These are phyloP conservation scores for Aschersonia sp. DNA, from an alignment of 2,329 filamentous ascomycete genomes.

Conservation along the genomic window DNA sequence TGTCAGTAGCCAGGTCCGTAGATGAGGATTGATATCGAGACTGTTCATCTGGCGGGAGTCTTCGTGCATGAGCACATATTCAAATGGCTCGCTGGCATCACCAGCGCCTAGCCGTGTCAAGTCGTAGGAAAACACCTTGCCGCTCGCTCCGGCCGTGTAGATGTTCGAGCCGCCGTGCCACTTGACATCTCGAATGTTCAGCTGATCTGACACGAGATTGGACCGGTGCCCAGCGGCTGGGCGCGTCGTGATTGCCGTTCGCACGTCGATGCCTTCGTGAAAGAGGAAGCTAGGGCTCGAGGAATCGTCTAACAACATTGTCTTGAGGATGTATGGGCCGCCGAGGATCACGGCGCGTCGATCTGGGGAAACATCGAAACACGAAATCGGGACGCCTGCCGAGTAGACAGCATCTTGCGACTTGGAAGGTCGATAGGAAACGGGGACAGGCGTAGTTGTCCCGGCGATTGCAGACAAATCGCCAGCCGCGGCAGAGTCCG, in stretches of 20 bases:
- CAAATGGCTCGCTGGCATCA: slow-evolving; percentile 28
- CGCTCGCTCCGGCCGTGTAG: slow-evolving; percentile 48
- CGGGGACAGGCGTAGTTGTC: slow-evolving; percentile 21
- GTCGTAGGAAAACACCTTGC: slow-evolving; percentile 52
- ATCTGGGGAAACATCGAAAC: slow-evolving; percentile 44
- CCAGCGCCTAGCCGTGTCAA: slow-evolving; percentile 32
- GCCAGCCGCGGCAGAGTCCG: slow-evolving; percentile 27
- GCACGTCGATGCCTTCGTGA: slow-evolving; percentile 42
- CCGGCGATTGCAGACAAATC: slow-evolving; percentile 29
- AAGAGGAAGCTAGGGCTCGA: slow-evolving; percentile 24
- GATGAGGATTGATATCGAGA: slow-evolving; percentile 47
- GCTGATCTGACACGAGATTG: slow-evolving; percentile 34
- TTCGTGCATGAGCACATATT: slow-evolving; percentile 43
- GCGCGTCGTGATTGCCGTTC: slow-evolving; percentile 38
- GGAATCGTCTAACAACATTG: slow-evolving; percentile 36
- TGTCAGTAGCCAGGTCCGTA: slow-evolving; percentile 41
- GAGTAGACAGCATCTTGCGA: slow-evolving; percentile 41
- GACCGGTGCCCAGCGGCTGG: slow-evolving; percentile 25
- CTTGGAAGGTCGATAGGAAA: slow-evolving; percentile 33
- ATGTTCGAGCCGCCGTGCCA: slow-evolving; percentile 40
- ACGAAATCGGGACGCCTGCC: slow-evolving; percentile 37
- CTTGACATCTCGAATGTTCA: slow-evolving; percentile 49
- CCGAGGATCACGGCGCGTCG: slow-evolving; percentile 40
- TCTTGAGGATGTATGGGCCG: slow-evolving; percentile 46
- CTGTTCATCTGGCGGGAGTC: slow-evolving; percentile 50